Base-by-base conservation (phyloP, 768 basidiomycete species). In the Amanita phalloides region DNA sequence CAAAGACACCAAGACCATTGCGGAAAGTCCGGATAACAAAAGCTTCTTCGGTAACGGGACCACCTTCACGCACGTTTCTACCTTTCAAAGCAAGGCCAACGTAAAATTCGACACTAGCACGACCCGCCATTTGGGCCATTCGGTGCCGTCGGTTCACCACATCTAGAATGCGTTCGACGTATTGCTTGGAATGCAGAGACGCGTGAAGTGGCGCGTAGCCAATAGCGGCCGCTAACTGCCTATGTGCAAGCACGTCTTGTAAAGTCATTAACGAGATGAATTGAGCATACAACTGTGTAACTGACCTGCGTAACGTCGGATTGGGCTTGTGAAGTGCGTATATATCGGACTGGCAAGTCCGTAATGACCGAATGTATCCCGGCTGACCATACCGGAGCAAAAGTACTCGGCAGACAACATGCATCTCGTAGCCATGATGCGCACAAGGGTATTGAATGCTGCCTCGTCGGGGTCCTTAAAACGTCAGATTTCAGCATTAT, bases 331-430 rank as follows among this genome's bases (percentile, higher is more conserved):
- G 63, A 98, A 98, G 65, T 98, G 96, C 0, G 96, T 99, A 64
- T 98, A 99, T 51, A 99, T 99, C 0, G 88, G 78, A 63, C 82
- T 93, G 0, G 96, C 96, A n/a, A 99, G 78, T 37, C 96, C 96
- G 64, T 99, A 99, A 66, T 98, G 96, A 2, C 89, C 86, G 63
- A 97, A 99, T 0, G 91, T 85, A 56, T 96, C 93, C 45, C 84
- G 79, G 0, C 85, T 80, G 2, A 97, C 92, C 58, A 91, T 93
- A 7, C 96, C 95, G 0, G 94, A 89, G 63, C 89, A 91, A 70
- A 98, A 97, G 66, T 99, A 99, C 64, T 99, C 96, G 17, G 96
- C 96, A 0, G 94, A 85, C 23, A 97, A 75, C 96, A 99, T 99
- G 65, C 96, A 97, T 28, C 96, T 75, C 3, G 95, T 98, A 2